These are phyloP conservation scores for Colletotrichum karsti DNA, from an alignment of 2,329 filamentous ascomycete genomes.

Conservation along the genomic window DNA sequence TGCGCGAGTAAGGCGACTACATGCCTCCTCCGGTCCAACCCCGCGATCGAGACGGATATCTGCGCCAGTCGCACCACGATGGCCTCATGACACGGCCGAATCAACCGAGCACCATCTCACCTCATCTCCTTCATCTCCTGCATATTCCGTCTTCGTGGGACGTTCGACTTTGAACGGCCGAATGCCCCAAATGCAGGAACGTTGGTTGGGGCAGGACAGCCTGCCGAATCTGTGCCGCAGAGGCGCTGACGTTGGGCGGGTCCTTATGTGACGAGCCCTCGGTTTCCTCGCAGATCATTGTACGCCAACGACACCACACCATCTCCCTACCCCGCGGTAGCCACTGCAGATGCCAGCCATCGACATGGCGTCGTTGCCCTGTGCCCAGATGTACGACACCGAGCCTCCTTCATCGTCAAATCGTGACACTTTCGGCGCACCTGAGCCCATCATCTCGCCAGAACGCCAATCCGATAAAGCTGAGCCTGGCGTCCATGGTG, in stretches of 20 bases:
- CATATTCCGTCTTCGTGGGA: background rate
- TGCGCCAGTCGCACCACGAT: conserved; percentile 14
- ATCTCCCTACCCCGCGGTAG: conserved; percentile 2
- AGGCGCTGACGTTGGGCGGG: conserved; percentile 11
- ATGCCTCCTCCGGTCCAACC: background rate
- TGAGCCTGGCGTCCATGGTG: background rate
- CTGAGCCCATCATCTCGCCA: conserved; percentile 1
- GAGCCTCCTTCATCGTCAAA: background rate
- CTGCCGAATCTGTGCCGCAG: conserved; percentile 21
- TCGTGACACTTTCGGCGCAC: background rate
- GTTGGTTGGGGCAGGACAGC: background rate
- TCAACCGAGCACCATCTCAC: conserved; percentile 5
- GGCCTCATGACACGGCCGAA: conserved; percentile 3
- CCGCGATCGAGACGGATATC: background rate
- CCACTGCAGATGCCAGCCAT: background rate
- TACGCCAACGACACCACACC: conserved; percentile 10
- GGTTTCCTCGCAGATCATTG: conserved; percentile 16
- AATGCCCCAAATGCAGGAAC: conserved; percentile 17
- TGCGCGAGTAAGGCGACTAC: background rate
- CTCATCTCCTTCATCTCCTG: background rate
- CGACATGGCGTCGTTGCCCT: background rate
- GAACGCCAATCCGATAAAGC: background rate
- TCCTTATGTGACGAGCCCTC: conserved; percentile 12
- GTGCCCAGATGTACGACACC: background rate
- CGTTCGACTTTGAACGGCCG: background rate